Base-by-base conservation (phyloP, 2,329 filamentous ascomycete genomes). In the Aureobasidium sp. region DNA sequence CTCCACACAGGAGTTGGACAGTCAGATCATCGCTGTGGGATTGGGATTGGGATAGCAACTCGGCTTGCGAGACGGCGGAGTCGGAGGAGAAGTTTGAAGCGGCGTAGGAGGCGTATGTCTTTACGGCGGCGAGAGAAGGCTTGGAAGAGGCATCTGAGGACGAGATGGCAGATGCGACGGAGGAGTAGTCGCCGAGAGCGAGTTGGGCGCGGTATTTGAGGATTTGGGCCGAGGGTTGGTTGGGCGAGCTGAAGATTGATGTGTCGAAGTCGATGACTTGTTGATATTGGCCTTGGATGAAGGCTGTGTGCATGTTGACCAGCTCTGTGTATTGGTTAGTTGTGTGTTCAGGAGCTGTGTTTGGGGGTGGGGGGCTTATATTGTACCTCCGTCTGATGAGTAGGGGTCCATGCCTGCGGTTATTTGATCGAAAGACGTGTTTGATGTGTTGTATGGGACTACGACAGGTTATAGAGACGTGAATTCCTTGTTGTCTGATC, bases 221-320 rank as follows among this genome's bases (percentile, higher is more conserved):
- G 48, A 96, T 78, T 62, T 86, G 86, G 44, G 90, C 89, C 45
- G 90, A 85, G 14, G 91, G 81, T 50, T 81, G 81, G 77, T 97
- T 97, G 69, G 88, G 85, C 65, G 86, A 68, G 48, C 90, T 94
- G 71, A 97, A 88, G 63, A 86, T 81, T 6, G 88, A 85, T 47
- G 86, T 88, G 75, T 95, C 88, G 77, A 91, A 96, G 78, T 94
- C 88, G 75, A 95, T 76, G 66, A 95, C 92, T 71, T 87, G 82
- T 71, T 90, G 83, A 81, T 90, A 96, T 80, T 96, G 92, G 72
- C 90, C 91, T 75, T 85, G 82, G 75, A 85, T 80, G 77, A 85
- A 86, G 72, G 83, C 82, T 70, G 81, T 85, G 77, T 85, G 82
- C 71, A 86, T 83, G 78, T 85, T 86, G 71, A 86, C 80, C 69